These are phyloP conservation scores for Meira miltonrushii DNA, from an alignment of 1,284 basidiomycete species.

Conservation along the genomic window DNA sequence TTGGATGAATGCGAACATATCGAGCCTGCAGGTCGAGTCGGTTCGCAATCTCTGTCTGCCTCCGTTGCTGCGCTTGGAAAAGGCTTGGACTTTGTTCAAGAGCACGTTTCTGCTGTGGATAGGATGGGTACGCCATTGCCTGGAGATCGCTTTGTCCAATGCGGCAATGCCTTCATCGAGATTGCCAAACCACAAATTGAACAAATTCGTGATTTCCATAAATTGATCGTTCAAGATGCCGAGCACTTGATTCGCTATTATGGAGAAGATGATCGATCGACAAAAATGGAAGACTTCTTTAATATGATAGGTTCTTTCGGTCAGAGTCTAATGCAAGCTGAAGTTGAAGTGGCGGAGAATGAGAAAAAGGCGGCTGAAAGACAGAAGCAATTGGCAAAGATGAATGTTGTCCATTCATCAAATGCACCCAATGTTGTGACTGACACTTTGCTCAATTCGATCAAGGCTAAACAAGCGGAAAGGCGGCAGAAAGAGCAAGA, in stretches of 20 bases:
- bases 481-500: neutral
- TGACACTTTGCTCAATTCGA: neutral
- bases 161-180: conserved; percentile 15
- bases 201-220: neutral
- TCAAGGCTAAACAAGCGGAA: neutral
- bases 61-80: conserved; percentile 22
- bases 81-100: conserved; percentile 23
- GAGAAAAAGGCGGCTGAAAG: conserved; percentile 14
- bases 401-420: conserved; percentile 9
- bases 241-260: conserved; percentile 3
- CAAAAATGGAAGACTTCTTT: conserved; percentile 45
- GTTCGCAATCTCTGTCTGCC: conserved; percentile 26
- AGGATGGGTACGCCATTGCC: conserved; percentile 23
- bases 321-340: conserved; percentile 41
- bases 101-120: conserved; percentile 25
- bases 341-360: conserved; percentile 40
- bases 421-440: neutral
- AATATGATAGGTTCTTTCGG: conserved; percentile 33
- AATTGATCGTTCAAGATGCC: conserved; percentile 11
- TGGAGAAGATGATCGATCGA: conserved; percentile 15
- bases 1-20: conserved; percentile 74
- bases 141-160: conserved; percentile 29
- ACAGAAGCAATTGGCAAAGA: conserved; percentile 23
- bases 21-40: conserved; percentile 62
- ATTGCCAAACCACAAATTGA: conserved; percentile 21